Base-by-base conservation (phyloP, 345 rosid species). In the Euphorbia lathyris region DNA sequence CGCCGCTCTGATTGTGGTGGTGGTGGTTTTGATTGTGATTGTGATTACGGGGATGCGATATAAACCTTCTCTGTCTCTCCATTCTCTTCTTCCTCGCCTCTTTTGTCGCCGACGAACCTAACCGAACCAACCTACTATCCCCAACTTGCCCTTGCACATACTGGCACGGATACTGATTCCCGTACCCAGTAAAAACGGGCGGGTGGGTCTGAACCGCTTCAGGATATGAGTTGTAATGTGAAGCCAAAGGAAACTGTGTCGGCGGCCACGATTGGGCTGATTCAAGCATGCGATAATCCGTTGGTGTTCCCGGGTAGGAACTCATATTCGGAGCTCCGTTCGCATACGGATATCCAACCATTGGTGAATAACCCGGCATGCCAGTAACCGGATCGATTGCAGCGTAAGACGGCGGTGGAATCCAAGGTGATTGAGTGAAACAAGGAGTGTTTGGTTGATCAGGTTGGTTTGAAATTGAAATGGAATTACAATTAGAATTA, bases 51-150 rank as follows among this genome's bases (percentile, higher is more conserved):
- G 81, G 80, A 53, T 85, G 94, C 8, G 92, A 71, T 40, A 84
- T 17, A 77, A 92, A 75, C 76, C 97, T 83, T 61, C 93, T 84
- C 76, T 95, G 98, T 77, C 99, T 84, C 0, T 98, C 99, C 99
- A 96, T 96, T 55, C 99, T 84, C 85, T 95, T 95, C 89, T 90
- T 96, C 79, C 98, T 81, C 1, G 99, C 99, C 52, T 96, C 98
- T 74, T 92, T 92, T 0, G 98, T 90, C 0, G 96, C 96, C 0
- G 95, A 92, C 0, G 97, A 85, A 43, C 98, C 92, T 42, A 85
- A 61, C 64, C 90, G 77, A 52, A 66, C 71, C 63, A 86, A 42
- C 70, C 85, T 77, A 12, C 12, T 14, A 23, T 83, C 85, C 26
- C 82, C 87, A 57, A 80, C 82, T 52, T 86, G 84, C 2, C 83